Percentiles rank a stretch among this genome's conserved stretches.
Evolutionary conservation across 352 stramenopile species (phyloP).

Genomic region (Phytophthora pisi): DNA sequence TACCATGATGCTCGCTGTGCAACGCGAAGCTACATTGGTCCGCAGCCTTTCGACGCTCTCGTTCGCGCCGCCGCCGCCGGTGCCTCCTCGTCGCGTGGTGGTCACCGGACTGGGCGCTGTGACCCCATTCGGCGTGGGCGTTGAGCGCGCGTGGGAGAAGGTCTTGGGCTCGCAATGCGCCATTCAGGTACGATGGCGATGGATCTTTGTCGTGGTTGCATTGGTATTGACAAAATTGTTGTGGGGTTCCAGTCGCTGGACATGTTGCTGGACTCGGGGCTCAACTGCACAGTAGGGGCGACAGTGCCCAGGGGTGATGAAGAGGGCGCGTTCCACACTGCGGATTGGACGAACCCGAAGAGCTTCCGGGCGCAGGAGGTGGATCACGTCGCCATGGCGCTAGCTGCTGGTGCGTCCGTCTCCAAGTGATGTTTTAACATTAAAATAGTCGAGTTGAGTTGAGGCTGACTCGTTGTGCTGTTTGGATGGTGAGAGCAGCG

Average conservation of each 20-base stretch:
- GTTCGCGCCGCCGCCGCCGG: conserved; percentile 57
- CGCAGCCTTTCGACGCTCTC: conserved; percentile 63
- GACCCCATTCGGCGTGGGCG: conserved; percentile 86
- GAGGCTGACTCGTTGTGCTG: conserved; percentile 1
- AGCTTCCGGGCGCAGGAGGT: conserved; percentile 70
- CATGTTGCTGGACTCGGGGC: conserved; percentile 49
- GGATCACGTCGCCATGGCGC: conserved; percentile 79
- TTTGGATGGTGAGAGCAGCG: conserved; percentile 35
- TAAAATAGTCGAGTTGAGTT: background rate
- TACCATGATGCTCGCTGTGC: conserved; percentile 17
- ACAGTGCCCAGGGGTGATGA: conserved; percentile 63
- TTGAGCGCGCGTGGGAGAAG: conserved; percentile 74
- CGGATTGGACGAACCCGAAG: conserved; percentile 70
- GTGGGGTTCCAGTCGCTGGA: conserved; percentile 40
- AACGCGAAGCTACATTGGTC: conserved; percentile 5
- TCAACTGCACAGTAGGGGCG: conserved; percentile 69
- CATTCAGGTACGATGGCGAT: conserved; percentile 43
- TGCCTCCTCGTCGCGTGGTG: conserved; percentile 81
- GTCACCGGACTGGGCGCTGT: conserved; percentile 91
- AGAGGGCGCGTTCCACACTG: conserved; percentile 52
- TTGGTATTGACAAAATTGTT: background rate
- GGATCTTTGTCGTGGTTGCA: background rate
- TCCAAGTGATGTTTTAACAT: no score
- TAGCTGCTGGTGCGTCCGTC: conserved; percentile 57
- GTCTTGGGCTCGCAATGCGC: conserved; percentile 76